These are phyloP conservation scores for Hirschfeldia incana DNA, from an alignment of 345 rosid genomes.

Conservation along the genomic window DNA sequence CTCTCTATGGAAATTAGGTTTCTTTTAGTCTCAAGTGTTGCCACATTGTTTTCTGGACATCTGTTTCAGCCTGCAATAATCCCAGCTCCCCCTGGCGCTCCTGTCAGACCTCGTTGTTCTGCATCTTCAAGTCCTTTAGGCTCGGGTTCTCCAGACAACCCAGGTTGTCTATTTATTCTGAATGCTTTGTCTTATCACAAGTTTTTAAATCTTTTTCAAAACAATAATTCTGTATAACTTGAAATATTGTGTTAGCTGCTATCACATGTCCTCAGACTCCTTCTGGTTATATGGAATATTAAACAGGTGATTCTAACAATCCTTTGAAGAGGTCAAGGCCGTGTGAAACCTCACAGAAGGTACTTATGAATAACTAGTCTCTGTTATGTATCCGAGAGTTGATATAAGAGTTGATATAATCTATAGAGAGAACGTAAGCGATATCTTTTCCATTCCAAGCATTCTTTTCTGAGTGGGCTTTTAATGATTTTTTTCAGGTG, in stretches of 20 bases:
- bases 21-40: conserved; percentile 11
- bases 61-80: conserved; percentile 65
- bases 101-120: conserved; percentile 63
- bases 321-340: conserved; percentile 70
- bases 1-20: conserved; percentile 5
- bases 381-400: neutral
- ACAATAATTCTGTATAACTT: neutral
- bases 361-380: conserved; percentile 20
- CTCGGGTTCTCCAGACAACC: no score
- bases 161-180: conserved; percentile 41
- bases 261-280: conserved; percentile 71
- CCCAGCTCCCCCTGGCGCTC: conserved; percentile 63
- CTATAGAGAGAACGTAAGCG: neutral
- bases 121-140: conserved; percentile 61
- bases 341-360: conserved; percentile 76
- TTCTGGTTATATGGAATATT: conserved; percentile 57
- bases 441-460: neutral
- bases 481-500: conserved; percentile 47
- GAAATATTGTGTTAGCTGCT: conserved; percentile 44
- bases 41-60: neutral
- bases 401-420: conserved; percentile 14
- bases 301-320: conserved; percentile 76
- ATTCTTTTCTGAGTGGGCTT: neutral
- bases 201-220: neutral
- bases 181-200: neutral